Percentiles rank a stretch among this genome's conserved stretches.
phyloP scores from a whole-genome alignment of 371 early-diverging fungal genomes.

The Mortierella sp. region DNA sequence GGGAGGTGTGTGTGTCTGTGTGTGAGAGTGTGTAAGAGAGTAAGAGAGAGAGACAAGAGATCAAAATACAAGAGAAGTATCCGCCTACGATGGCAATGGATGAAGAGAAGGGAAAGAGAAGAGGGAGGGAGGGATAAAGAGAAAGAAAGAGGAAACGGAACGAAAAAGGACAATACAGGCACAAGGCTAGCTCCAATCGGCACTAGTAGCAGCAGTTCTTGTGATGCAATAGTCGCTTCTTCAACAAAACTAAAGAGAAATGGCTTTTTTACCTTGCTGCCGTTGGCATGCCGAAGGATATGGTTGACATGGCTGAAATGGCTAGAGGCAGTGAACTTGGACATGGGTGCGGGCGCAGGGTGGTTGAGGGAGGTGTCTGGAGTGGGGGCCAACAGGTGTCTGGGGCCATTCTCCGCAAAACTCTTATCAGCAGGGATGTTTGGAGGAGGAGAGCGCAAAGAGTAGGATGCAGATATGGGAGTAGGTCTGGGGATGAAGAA shows the following conservation, averaged over 20 bases:
- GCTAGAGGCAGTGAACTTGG: too few relatives aligned
- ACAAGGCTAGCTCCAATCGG: neutral
- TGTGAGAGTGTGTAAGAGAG: neutral
- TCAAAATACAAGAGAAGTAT: too few relatives aligned
- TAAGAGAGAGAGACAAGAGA: neutral
- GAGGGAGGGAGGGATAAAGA: neutral
- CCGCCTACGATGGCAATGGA: too few relatives aligned
- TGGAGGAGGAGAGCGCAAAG: neutral
- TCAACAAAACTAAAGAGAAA: too few relatives aligned
- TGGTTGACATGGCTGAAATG: too few relatives aligned
- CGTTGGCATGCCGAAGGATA: too few relatives aligned
- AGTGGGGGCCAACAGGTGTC: too few relatives aligned
- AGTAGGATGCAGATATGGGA: slow-evolving; percentile 10
- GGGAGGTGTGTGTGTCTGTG: neutral
- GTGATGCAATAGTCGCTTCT: too few relatives aligned
- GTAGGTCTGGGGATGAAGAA: slow-evolving; percentile 8
- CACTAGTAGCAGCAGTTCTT: too few relatives aligned
- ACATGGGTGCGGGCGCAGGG: too few relatives aligned
- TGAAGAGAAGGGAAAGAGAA: neutral
- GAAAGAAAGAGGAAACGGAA: neutral
- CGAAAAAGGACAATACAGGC: neutral
- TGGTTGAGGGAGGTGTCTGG: too few relatives aligned
- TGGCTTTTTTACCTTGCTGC: too few relatives aligned
- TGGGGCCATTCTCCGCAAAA: neutral
- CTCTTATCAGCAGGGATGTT: neutral